phyloP scores from a whole-genome alignment of 2,329 filamentous ascomycete species.

The Microascus cirrosus region DNA sequence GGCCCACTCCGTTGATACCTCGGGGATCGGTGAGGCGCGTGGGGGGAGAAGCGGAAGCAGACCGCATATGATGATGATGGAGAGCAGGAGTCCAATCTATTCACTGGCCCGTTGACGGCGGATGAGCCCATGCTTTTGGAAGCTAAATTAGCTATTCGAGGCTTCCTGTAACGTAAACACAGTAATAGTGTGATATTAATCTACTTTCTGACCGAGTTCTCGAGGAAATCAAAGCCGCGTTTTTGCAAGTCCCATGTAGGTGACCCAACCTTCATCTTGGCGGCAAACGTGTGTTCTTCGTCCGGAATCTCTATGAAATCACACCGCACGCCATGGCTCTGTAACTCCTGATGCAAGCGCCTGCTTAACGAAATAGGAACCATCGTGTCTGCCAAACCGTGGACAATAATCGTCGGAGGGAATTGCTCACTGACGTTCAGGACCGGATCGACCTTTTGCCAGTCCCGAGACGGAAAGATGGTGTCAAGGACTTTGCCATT shows the following conservation, averaged over 20 bases:
- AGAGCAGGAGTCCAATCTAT: too few species aligned
- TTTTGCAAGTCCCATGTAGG: conserved; percentile 21
- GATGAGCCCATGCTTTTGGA: too few species aligned
- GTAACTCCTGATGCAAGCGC: conserved; percentile 11
- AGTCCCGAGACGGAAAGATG: background rate
- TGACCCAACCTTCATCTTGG: conserved; percentile 25
- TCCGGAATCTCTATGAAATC: conserved; percentile 22
- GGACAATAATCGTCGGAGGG: conserved; percentile 27
- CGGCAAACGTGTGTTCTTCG: conserved; percentile 30
- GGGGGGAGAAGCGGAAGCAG: too few species aligned
- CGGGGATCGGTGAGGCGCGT: too few species aligned
- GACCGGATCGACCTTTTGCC: conserved; percentile 11
- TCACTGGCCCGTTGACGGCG: too few species aligned
- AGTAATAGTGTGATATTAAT: too few species aligned
- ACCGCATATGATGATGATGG: too few species aligned
- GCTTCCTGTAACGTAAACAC: too few species aligned
- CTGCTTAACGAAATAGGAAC: conserved; percentile 23
- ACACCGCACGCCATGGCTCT: background rate
- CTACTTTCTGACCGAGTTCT: background rate
- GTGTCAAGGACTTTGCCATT: background rate
- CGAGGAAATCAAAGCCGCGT: conserved; percentile 24
- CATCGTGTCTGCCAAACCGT: conserved; percentile 25
- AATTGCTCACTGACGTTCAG: conserved; percentile 17
- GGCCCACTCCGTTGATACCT: too few species aligned
- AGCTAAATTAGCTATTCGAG: too few species aligned